Conservation (phyloP, 1,284 basidiomycete genomes). For the Cryptococcus sp. region DNA sequence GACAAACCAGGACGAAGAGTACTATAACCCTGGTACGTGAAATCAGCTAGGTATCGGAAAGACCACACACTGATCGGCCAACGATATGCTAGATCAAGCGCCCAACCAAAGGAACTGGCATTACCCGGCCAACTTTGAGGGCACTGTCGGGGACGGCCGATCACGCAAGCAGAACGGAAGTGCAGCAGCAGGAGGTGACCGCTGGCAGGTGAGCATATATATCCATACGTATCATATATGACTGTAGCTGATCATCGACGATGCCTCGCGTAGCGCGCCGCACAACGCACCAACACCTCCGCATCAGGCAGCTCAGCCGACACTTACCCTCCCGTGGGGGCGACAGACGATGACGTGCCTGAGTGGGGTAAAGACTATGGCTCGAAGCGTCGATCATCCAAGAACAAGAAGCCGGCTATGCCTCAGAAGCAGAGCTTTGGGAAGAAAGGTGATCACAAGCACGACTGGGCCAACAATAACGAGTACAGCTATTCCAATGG, state of each 20-base stretch:
- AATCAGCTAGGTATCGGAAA: background rate
- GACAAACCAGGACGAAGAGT: conserved; percentile 49
- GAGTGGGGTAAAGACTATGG: conserved; percentile 55
- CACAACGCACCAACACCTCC: conserved; percentile 23
- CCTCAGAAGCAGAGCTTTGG: conserved; percentile 2
- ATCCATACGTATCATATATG: background rate
- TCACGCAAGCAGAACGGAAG: conserved; percentile 24
- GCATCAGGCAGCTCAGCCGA: conserved; percentile 13
- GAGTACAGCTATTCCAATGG: conserved; percentile 12
- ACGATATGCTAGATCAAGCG: conserved; percentile 35
- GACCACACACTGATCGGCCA: background rate
- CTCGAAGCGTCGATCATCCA: conserved; percentile 29
- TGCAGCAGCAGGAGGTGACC: conserved; percentile 28
- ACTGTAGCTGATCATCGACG: background rate
- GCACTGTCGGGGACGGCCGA: conserved; percentile 38
- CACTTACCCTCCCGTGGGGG: conserved; percentile 37
- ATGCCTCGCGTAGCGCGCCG: conserved; percentile 22
- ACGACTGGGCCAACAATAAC: conserved; percentile 19
- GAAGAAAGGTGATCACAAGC: conserved; percentile 11
- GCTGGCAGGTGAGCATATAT: conserved; percentile 20
- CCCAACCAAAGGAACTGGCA: conserved; percentile 53
- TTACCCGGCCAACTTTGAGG: conserved; percentile 55
- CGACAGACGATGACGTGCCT: conserved; percentile 51
- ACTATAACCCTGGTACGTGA: conserved; percentile 50
- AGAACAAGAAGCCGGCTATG: conserved; percentile 23